A percentile compares a stretch with the other conserved stretches of the same genome.
phyloP scores from a whole-genome alignment of 2,329 filamentous ascomycete genomes.

The Monosporascus sp. region DNA sequence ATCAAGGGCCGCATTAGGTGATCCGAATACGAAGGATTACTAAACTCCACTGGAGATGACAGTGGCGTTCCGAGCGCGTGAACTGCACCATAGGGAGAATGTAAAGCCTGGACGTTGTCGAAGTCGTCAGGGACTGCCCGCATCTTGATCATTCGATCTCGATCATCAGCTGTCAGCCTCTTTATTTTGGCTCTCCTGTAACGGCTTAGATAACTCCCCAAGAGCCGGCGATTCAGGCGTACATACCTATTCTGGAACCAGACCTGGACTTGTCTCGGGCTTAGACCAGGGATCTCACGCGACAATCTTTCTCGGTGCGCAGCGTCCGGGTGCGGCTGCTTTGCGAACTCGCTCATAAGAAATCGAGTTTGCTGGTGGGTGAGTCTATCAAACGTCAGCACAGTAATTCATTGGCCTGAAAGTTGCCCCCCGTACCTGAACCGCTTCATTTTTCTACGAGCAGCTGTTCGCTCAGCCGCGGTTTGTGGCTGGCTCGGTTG shows the following conservation, averaged over 20 bases:
- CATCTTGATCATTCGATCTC: conserved; percentile 68
- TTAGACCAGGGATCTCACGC: conserved; percentile 84
- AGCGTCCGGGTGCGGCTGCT: conserved; percentile 90
- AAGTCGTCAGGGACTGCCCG: conserved; percentile 66
- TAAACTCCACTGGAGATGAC: conserved; percentile 44
- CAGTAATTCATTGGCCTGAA: conserved; percentile 1
- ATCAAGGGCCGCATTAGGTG: conserved; percentile 64
- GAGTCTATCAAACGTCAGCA: conserved; percentile 54
- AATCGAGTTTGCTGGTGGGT: conserved; percentile 97
- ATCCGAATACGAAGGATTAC: conserved; percentile 46
- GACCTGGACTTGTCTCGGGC: conserved; percentile 88
- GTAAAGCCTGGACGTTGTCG: conserved; percentile 63
- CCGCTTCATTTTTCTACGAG: conserved; percentile 65
- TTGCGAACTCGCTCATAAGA: conserved; percentile 93
- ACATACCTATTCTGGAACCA: conserved; percentile 96
- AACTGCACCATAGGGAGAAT: conserved; percentile 61
- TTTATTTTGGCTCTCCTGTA: conserved; percentile 65
- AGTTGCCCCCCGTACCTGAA: conserved; percentile 58
- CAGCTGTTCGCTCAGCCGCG: conserved; percentile 47
- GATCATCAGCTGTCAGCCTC: conserved; percentile 63
- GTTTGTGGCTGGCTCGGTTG: conserved; percentile 21
- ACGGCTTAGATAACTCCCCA: conserved; percentile 17
- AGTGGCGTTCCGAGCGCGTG: conserved; percentile 45
- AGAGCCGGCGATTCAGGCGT: conserved; percentile 2
- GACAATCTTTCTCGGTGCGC: conserved; percentile 83